These are phyloP conservation scores for Beauveria sp. DNA, from an alignment of 2,329 filamentous ascomycete species.

Conservation along the genomic window DNA sequence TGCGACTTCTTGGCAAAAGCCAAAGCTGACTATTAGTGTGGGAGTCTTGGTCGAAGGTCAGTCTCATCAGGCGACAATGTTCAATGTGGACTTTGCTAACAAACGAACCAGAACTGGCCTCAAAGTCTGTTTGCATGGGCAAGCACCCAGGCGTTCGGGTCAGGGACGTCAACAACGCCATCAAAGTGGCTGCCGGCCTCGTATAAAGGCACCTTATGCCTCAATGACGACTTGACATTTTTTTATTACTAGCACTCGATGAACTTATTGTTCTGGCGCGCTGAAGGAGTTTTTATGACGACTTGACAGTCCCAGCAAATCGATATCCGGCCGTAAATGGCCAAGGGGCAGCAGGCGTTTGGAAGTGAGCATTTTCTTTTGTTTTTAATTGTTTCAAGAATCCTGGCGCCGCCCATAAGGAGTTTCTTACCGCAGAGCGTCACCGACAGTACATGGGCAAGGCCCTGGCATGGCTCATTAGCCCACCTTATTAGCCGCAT, in stretches of 20 bases:
- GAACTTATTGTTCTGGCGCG: not conserved
- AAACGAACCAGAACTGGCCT: constrained; percentile 25
- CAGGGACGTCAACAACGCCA: constrained; percentile 27
- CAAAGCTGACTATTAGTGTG: constrained; percentile 29
- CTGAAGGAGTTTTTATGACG: not conserved
- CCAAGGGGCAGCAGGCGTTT: not conserved
- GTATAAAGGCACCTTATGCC: not conserved
- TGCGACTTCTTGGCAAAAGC: constrained; percentile 19
- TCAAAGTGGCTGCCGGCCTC: constrained; percentile 21
- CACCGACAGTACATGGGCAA: too few relatives aligned
- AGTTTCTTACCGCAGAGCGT: too few relatives aligned
- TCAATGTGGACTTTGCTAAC: not conserved
- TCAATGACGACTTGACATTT: not conserved
- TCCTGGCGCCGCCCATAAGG: not conserved
- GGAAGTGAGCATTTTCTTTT: not conserved
- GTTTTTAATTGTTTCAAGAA: not conserved
- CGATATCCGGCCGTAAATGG: not conserved
- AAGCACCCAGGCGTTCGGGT: constrained; percentile 31
- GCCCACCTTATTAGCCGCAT: not conserved
- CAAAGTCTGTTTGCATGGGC: constrained; percentile 30
- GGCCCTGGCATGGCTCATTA: not conserved
- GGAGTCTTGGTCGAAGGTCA: constrained; percentile 26
- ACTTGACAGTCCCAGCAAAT: not conserved
- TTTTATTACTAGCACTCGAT: not conserved
- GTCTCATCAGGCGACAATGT: not conserved